phyloP scores from a whole-genome alignment of 2,329 filamentous ascomycete genomes.

The Oidium heveae region DNA sequence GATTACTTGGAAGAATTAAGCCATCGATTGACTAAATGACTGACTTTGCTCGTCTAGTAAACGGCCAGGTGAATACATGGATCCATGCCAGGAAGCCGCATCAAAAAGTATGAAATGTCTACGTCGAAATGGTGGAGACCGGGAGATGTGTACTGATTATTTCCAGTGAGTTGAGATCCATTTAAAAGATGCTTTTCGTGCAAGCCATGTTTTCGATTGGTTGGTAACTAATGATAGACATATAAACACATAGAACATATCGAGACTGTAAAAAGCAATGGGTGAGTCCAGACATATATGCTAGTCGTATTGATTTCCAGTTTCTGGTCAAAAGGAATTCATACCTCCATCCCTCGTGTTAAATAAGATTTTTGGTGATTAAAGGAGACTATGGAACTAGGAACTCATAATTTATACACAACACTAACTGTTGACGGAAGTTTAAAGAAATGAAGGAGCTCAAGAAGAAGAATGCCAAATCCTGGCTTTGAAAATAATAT shows the following conservation, averaged over 20 bases:
- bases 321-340: too few species aligned
- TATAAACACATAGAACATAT: constrained; percentile 39
- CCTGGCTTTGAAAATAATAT: too few species aligned
- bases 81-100: constrained; percentile 87
- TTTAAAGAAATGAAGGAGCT: too few species aligned
- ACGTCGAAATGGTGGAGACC: constrained; percentile 66
- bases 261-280: constrained; percentile 86
- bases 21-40: neutral
- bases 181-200: neutral
- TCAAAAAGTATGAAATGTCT: constrained; percentile 66
- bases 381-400: too few species aligned
- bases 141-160: constrained; percentile 77
- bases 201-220: neutral
- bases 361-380: too few species aligned
- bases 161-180: constrained; percentile 45
- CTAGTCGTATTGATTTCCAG: too few species aligned
- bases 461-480: too few species aligned
- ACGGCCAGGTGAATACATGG: constrained; percentile 67
- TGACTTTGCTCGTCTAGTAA: constrained; percentile 32
- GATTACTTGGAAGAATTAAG: too few species aligned
- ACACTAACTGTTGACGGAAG: too few species aligned
- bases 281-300: constrained; percentile 26
- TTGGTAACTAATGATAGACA: neutral
- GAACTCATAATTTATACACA: too few species aligned
- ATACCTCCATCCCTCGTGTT: too few species aligned